Percentiles rank a stretch among this genome's conserved stretches.
phyloP scores from a whole-genome alignment of 345 rosid species.

The Lumnitzera littorea region DNA sequence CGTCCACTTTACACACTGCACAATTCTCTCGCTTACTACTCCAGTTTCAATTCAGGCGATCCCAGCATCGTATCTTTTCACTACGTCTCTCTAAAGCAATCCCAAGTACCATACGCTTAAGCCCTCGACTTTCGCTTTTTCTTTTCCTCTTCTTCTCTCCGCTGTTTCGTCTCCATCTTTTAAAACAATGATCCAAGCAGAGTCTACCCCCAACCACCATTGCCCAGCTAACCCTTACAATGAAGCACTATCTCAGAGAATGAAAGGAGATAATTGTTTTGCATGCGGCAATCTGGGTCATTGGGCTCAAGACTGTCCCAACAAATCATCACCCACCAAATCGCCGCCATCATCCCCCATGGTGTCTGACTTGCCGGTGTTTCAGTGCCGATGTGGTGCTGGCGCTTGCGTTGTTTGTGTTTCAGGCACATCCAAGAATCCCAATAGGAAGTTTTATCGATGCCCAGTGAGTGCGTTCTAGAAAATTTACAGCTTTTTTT shows the following conservation, averaged over 20 bases:
- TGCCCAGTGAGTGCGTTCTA: slow-evolving; percentile 16
- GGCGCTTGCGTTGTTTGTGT: slow-evolving; percentile 16
- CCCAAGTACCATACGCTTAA: too few species aligned
- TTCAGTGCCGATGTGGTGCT: slow-evolving; percentile 26
- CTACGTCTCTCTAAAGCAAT: too few species aligned
- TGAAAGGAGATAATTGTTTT: slow-evolving; percentile 12
- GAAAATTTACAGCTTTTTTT: neutral
- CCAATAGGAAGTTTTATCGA: slow-evolving; percentile 24
- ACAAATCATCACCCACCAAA: slow-evolving; percentile 2
- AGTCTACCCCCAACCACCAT: too few species aligned
- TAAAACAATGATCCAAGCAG: too few species aligned
- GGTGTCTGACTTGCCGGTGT: slow-evolving; percentile 11
- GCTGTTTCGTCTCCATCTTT: too few species aligned
- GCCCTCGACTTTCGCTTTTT: too few species aligned
- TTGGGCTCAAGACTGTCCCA: slow-evolving; percentile 25
- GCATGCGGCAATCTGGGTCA: slow-evolving; percentile 21
- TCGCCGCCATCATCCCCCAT: neutral
- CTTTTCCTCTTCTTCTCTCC: too few species aligned
- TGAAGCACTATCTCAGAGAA: slow-evolving; percentile 2
- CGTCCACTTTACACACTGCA: too few species aligned
- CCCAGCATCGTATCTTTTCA: too few species aligned
- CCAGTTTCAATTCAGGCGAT: too few species aligned
- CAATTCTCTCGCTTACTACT: too few species aligned
- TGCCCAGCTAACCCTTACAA: too few species aligned
- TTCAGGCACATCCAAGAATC: slow-evolving; percentile 13